Evolutionary conservation across 2,329 filamentous ascomycete genomes (phyloP).

Genomic region (Calcarisporium arbuscula): DNA sequence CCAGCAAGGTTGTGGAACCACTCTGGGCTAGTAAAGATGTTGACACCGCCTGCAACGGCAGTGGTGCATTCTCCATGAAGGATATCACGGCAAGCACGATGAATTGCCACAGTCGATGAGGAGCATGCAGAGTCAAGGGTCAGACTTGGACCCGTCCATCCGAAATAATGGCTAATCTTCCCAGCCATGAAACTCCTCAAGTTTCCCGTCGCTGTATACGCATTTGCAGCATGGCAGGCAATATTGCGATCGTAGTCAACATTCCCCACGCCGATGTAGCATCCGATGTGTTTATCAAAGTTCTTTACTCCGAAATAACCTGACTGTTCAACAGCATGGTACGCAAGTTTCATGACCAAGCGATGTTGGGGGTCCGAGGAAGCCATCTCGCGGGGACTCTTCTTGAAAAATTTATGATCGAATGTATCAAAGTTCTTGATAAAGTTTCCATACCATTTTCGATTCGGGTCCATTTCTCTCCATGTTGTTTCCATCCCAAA

Average conservation of each 20-base stretch:
- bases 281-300: slow-evolving; percentile 19
- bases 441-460: slow-evolving; percentile 17
- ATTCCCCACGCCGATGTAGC: slow-evolving; percentile 27
- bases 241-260: slow-evolving; percentile 37
- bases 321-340: slow-evolving; percentile 29
- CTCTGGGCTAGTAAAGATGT: slow-evolving; percentile 25
- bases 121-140: slow-evolving; percentile 33
- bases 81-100: slow-evolving; percentile 24
- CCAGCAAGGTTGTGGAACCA: slow-evolving; percentile 18
- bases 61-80: slow-evolving; percentile 22
- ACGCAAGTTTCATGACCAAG: slow-evolving; percentile 30
- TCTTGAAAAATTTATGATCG: slow-evolving; percentile 35
- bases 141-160: slow-evolving; percentile 29
- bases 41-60: slow-evolving; percentile 33
- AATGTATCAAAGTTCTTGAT: slow-evolving; percentile 19
- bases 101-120: slow-evolving; percentile 27
- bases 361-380: slow-evolving; percentile 35
- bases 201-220: slow-evolving; percentile 31
- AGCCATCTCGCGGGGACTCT: slow-evolving; percentile 26
- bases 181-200: slow-evolving; percentile 25
- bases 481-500: slow-evolving; percentile 1
- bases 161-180: slow-evolving; percentile 28
- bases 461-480: not conserved
- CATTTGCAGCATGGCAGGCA: slow-evolving; percentile 25
- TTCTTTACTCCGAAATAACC: too few relatives aligned